These are phyloP conservation scores for Colletotrichum agaves DNA, from an alignment of 2,329 filamentous ascomycete genomes.

Conservation along the genomic window DNA sequence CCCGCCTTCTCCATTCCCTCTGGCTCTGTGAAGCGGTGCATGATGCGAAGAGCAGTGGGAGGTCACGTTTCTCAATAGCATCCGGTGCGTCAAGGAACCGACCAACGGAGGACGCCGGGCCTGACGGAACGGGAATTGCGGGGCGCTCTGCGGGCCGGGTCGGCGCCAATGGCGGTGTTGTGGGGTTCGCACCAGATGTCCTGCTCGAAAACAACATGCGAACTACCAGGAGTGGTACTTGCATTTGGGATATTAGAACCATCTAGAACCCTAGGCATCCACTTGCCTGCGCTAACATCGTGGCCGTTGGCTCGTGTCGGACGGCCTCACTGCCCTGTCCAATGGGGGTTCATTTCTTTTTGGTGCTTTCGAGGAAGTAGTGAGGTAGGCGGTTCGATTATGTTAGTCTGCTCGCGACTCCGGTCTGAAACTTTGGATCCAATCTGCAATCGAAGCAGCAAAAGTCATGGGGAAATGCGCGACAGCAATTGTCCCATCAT, in stretches of 20 bases:
- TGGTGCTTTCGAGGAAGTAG: neutral
- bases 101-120: constrained; percentile 8
- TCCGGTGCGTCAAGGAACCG: constrained; percentile 14
- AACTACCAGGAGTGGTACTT: neutral
- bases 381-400: neutral
- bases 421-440: too few relatives aligned
- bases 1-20: neutral
- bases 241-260: neutral
- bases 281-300: neutral
- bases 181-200: neutral
- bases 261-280: neutral
- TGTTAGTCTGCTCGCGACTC: neutral
- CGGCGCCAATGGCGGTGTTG: constrained; percentile 5
- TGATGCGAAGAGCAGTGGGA: neutral
- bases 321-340: neutral
- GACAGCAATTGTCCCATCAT: too few relatives aligned
- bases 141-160: constrained; percentile 4
- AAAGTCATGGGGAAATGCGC: too few relatives aligned
- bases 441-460: too few relatives aligned
- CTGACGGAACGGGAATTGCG: constrained; percentile 23
- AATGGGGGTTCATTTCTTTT: neutral
- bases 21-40: neutral
- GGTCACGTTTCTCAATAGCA: neutral
- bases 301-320: neutral
- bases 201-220: neutral